Base-by-base conservation (phyloP, 164 flowering plant genomes). In the Saururus chinensis region DNA sequence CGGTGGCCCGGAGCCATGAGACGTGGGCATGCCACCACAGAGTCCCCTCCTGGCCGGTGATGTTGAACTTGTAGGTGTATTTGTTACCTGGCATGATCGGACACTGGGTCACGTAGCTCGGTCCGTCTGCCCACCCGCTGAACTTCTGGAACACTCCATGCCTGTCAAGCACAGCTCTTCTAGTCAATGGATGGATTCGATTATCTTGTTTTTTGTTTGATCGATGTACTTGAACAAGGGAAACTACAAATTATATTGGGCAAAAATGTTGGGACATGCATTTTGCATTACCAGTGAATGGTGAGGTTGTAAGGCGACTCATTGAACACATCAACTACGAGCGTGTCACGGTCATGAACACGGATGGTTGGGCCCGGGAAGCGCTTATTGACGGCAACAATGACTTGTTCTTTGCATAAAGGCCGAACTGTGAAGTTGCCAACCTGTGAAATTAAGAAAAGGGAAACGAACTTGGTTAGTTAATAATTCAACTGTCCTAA, bases 11-110 rank as follows among this genome's bases (percentile, higher is more conserved):
- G 41, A 71, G 69, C 58, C 56, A 64, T 0, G 72, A 56, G 2
- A 56, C 4, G 30, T 75, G 78, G 42, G 73, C 75, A 48, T 75
- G 78, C 73, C 75, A 75, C 73, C 73, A 75, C 0, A 75, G 73
- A 1, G 75, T 75, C 9, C 78, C 78, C 40, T 75, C 78, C 57
- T 75, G 78, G 0, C 64, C 67, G 0, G 71, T 72, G 51, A 75
- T 40, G 57, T 45, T 72, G 63, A 75, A 75, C 55, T 7, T 63
- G 68, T 75, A 69, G 1, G 73, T 75, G 66, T 60, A 75, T 24
- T 53, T 64, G 48, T 40, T 64, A 14, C 75, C 73, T 0, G 75
- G 75, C 13, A 14, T 51, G 4, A 75, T 72, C 7, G 78, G 75
- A 40, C 78, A 75, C 37, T 72, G 78, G 37, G 75, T 72, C n/a